phyloP scores from a whole-genome alignment of 108 stramenopile genomes.

The Cyclotella baltica region DNA sequence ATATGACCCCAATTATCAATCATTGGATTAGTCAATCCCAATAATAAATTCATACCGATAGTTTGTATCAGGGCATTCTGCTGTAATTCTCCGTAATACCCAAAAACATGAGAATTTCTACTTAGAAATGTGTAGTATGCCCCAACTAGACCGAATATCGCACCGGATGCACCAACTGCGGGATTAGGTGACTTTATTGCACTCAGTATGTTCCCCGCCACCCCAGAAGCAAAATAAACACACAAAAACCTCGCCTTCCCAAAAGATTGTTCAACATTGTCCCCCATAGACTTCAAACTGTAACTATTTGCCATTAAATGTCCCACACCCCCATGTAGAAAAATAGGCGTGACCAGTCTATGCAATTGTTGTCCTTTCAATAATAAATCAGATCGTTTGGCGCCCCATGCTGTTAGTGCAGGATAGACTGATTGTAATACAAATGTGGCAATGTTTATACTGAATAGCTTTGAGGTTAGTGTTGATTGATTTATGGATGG shows the following conservation, averaged over 20 bases:
- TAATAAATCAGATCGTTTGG: slow-evolving; percentile 75
- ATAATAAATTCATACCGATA: slow-evolving; percentile 51
- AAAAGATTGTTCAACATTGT: slow-evolving; percentile 67
- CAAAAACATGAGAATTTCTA: slow-evolving; percentile 69
- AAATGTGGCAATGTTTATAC: slow-evolving; percentile 64
- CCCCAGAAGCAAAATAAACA: slow-evolving; percentile 73
- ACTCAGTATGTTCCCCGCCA: slow-evolving; percentile 75
- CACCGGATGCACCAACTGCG: slow-evolving; percentile 81
- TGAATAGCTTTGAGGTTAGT: slow-evolving; percentile 35
- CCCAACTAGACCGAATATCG: slow-evolving; percentile 85
- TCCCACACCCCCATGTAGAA: slow-evolving; percentile 74
- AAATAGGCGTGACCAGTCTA: slow-evolving; percentile 77
- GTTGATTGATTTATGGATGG: slow-evolving; percentile 28
- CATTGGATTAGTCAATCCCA: slow-evolving; percentile 53
- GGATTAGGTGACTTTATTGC: slow-evolving; percentile 77
- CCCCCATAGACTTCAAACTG: slow-evolving; percentile 68
- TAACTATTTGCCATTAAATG: slow-evolving; percentile 80
- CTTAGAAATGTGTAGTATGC: slow-evolving; percentile 76
- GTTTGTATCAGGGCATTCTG: slow-evolving; percentile 46
- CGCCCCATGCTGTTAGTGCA: slow-evolving; percentile 62
- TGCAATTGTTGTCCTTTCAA: slow-evolving; percentile 74
- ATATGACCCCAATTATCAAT: slow-evolving; percentile 90
- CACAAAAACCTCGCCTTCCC: slow-evolving; percentile 65
- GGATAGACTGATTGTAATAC: slow-evolving; percentile 67
- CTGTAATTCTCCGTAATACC: slow-evolving; percentile 42